Conservation (phyloP, 805 yeast genomes). For the Wickerhamomyces alni region DNA sequence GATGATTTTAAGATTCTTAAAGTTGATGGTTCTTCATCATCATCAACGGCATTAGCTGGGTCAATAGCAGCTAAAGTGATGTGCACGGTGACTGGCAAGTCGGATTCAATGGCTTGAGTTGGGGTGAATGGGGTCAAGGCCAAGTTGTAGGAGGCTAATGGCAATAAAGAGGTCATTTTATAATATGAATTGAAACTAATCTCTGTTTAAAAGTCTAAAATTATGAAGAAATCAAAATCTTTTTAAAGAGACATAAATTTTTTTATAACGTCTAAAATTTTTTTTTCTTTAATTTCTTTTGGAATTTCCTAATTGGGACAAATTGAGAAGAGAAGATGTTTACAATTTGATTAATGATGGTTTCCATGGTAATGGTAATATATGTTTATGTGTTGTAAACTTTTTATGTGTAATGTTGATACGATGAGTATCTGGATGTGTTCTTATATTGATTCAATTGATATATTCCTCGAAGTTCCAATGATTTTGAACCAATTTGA, state of each 20-base stretch:
- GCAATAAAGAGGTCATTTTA: conserved; percentile 66
- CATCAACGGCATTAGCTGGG: conserved; percentile 73
- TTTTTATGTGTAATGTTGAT: too few species aligned
- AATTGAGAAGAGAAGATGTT: conserved; percentile 2
- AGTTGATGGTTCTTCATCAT: conserved; percentile 78
- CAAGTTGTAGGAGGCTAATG: conserved; percentile 82
- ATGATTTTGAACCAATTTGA: too few species aligned
- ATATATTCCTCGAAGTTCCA: too few species aligned
- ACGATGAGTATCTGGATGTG: too few species aligned
- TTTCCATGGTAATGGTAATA: conserved; percentile 9
- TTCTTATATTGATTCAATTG: too few species aligned
- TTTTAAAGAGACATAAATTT: not conserved
- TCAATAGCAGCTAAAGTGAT: conserved; percentile 94
- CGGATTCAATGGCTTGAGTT: conserved; percentile 79
- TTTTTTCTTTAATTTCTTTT: conserved; percentile 21
- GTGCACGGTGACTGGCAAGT: conserved; percentile 84
- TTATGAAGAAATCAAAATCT: not conserved
- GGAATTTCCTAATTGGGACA: conserved; percentile 20
- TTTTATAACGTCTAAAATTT: conserved; percentile 3
- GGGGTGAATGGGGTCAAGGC: conserved; percentile 85
- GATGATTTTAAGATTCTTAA: conserved; percentile 70
- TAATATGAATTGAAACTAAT: too few species aligned
- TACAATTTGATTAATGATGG: not conserved
- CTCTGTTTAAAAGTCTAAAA: too few species aligned
- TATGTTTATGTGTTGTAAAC: not conserved